Base-by-base conservation (phyloP, 2,329 filamentous ascomycete species). In the Thyridium curvatum region DNA sequence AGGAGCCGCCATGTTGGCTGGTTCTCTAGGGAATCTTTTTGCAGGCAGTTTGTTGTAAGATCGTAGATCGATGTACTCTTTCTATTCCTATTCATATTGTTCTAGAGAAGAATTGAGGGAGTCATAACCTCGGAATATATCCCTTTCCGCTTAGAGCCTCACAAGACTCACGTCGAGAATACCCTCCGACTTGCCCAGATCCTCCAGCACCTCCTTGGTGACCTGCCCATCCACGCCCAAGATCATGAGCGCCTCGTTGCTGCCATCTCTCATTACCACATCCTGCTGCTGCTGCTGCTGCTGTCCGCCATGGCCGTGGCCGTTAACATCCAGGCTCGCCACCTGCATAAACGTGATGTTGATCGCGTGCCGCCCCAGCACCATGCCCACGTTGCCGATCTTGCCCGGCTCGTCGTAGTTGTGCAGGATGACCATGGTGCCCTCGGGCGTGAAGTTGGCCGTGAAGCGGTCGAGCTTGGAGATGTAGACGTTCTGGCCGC, bases 271-370 rank as follows among this genome's bases (percentile, higher is more conserved):
- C 46, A 43, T 49, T 52, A 18, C 41, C 45, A 8, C 42, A 39
- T 10, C 41, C 42, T 12, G 42, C 47, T 7, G 48, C 46, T 14
- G 43, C 49, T 16, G 49, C 53, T 16, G 46, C 52, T 26, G 45
- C 52, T 44, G 30, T n/a, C 42, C 14, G 16, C 37, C 35, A 39
- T 34, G 17, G 13, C 41, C 37, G 38, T 34, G 17, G 17, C 40
- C 28, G 31, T 59, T 58, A 30, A 64, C 57, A 41, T 71, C 69
- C 45, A 84, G 56, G 13, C 69, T 66, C 3, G 73, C 74, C 2
- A 90, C 86, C 53, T 77, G 81, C 86, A 91, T 93, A 55, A 82
- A 89, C 34, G 74, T 75, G 56, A 91, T 87, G 52, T 93, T 93
- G 38, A 93, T 79, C 0, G 77, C 79, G 30, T 83, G 74, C 30